A percentile compares a stretch with the other conserved stretches of the same genome.
Evolutionary conservation across 2,329 filamentous ascomycete species (phyloP).

Genomic region (Beauveria varroae): DNA sequence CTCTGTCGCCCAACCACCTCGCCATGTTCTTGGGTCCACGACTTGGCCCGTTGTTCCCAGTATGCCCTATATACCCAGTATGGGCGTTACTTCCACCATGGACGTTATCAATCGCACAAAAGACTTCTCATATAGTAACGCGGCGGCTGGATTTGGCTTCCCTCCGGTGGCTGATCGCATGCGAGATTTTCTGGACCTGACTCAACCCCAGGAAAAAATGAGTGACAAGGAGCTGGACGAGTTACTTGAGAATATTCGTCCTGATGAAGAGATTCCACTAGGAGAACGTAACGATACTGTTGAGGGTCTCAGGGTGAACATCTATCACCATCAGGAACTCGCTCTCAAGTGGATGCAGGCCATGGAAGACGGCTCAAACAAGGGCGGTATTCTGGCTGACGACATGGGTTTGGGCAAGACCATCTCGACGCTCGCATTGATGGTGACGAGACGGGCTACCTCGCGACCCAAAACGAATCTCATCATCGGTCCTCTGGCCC

Average conservation of each 20-base stretch:
- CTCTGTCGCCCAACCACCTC: not conserved
- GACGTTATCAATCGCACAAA: conserved; percentile 21
- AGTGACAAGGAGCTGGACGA: conserved; percentile 59
- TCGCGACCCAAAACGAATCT: conserved; percentile 56
- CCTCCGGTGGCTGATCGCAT: conserved; percentile 26
- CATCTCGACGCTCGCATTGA: conserved; percentile 72
- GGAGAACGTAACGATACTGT: conserved; percentile 63
- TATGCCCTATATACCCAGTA: not conserved
- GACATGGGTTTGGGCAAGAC: conserved; percentile 94
- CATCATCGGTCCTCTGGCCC: conserved; percentile 71
- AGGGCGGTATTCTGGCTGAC: conserved; percentile 84
- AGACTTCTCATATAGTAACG: conserved; percentile 27
- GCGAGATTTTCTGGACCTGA: conserved; percentile 20
- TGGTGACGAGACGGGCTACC: conserved; percentile 58
- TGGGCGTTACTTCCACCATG: not conserved
- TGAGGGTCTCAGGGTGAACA: conserved; percentile 53
- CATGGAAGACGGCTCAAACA: conserved; percentile 70
- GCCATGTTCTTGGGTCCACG: not conserved
- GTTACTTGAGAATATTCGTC: conserved; percentile 64
- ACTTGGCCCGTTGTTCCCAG: not conserved
- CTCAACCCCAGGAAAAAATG: conserved; percentile 17
- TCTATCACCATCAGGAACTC: conserved; percentile 79
- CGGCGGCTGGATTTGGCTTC: conserved; percentile 27
- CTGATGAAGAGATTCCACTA: conserved; percentile 57
- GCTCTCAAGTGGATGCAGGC: conserved; percentile 76